These are phyloP conservation scores for Moesziomyces antarcticus DNA, from an alignment of 1,284 basidiomycete species.

Conservation along the genomic window DNA sequence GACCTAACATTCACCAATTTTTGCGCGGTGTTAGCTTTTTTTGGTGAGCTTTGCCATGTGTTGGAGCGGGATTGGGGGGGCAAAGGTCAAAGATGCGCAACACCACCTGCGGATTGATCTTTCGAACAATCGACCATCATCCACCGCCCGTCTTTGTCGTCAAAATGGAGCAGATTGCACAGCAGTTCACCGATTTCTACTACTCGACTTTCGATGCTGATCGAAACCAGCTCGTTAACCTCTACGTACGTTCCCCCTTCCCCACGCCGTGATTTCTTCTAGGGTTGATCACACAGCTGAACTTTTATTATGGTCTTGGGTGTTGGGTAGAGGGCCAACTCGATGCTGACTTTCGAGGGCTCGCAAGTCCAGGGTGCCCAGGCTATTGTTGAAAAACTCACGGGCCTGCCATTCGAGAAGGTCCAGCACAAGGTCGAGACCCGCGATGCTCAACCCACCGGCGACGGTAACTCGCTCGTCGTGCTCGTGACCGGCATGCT, in stretches of 20 bases:
- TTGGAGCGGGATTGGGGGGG: no score
- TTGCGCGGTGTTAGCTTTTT: no score
- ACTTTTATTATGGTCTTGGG: neutral
- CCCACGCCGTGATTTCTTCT: neutral
- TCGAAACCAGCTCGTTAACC: conserved; percentile 72
- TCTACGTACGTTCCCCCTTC: conserved; percentile 78
- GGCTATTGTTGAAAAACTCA: conserved; percentile 82
- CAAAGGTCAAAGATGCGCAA: no score
- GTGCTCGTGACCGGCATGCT: conserved; percentile 90
- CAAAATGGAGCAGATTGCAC: conserved; percentile 63
- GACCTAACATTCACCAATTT: no score
- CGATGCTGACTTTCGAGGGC: conserved; percentile 92
- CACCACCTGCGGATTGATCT: neutral
- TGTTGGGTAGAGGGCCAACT: conserved; percentile 76
- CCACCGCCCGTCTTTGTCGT: neutral
- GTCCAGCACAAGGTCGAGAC: conserved; percentile 87
- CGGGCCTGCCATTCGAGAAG: conserved; percentile 81
- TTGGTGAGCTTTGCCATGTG: no score
- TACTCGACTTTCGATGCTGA: conserved; percentile 75
- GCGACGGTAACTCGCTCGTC: conserved; percentile 76
- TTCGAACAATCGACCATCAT: conserved; percentile 2
- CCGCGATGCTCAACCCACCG: conserved; percentile 88
- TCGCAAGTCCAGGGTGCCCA: conserved; percentile 74
- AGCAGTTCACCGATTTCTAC: conserved; percentile 67
- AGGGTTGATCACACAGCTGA: neutral